These are phyloP conservation scores for Raphanus sativus DNA, from an alignment of 345 rosid genomes.

Conservation along the genomic window DNA sequence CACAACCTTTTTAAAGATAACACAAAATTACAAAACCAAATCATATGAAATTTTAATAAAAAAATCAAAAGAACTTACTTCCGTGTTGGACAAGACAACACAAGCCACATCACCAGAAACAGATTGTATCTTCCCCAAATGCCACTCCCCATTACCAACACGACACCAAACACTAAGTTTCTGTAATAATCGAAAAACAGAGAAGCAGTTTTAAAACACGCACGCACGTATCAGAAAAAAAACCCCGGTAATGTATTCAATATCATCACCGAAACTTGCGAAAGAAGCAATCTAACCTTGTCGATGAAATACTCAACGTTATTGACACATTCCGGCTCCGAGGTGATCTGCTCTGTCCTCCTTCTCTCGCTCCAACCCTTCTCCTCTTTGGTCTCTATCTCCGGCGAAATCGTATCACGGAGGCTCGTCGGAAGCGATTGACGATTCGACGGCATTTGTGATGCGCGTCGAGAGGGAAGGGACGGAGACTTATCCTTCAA, in stretches of 20 bases:
- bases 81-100: constrained; percentile 58
- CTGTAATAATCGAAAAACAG: constrained; percentile 41
- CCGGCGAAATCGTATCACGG: constrained; percentile 17
- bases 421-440: constrained; percentile 59
- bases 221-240: too few relatives aligned
- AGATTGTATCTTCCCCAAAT: constrained; percentile 65
- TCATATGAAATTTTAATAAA: not conserved
- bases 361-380: constrained; percentile 25
- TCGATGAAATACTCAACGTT: constrained; percentile 64
- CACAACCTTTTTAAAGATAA: constrained; percentile 48
- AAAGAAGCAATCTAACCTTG: constrained; percentile 46
- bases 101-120: constrained; percentile 51
- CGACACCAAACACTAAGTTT: constrained; percentile 80
- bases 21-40: constrained; percentile 14
- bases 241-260: not conserved
- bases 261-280: not conserved
- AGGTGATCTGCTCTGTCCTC: not conserved
- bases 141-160: constrained; percentile 56
- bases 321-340: constrained; percentile 50
- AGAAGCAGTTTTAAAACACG: not conserved
- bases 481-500: constrained; percentile 72
- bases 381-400: constrained; percentile 17
- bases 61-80: constrained; percentile 47
- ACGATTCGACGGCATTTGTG: constrained; percentile 58
- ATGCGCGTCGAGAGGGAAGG: constrained; percentile 66